phyloP scores from a whole-genome alignment of 257 asterid species.

The Primulina eburnea region DNA sequence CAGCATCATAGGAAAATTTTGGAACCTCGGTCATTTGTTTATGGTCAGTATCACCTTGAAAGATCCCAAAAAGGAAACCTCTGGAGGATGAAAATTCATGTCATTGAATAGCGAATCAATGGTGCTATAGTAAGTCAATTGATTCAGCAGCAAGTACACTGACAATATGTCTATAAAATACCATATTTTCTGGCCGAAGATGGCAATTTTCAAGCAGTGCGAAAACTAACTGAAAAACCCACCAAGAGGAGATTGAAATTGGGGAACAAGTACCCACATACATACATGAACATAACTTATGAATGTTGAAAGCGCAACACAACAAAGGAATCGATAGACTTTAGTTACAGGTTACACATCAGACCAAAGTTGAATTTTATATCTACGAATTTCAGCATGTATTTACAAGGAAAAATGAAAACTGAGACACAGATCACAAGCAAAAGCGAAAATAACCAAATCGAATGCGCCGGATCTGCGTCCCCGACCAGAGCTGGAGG shows the following conservation, averaged over 20 bases:
- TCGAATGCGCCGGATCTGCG: constrained; percentile 31
- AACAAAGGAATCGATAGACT: not conserved
- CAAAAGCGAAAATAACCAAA: constrained; percentile 1
- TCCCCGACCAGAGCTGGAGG: constrained; percentile 15
- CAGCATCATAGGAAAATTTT: constrained; percentile 28
- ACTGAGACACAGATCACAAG: constrained; percentile 24
- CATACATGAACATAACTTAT: too few species aligned
- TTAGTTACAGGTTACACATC: too few species aligned
- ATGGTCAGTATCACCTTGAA: constrained; percentile 15
- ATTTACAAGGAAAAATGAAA: constrained; percentile 15
- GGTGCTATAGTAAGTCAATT: not conserved
- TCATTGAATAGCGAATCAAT: constrained; percentile 13
- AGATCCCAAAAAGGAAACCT: not conserved
- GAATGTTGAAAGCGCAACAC: too few species aligned
- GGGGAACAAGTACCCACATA: not conserved
- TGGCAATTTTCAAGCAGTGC: not conserved
- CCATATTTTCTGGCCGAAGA: not conserved
- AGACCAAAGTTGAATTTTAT: too few species aligned
- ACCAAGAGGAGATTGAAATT: not conserved
- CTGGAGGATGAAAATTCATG: not conserved
- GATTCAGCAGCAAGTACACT: not conserved
- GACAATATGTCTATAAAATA: too few species aligned
- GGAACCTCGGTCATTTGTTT: constrained; percentile 11
- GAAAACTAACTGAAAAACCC: too few species aligned
- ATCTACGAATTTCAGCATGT: not conserved